Conservation (phyloP, 179 eudicot species). For the Spinacia oleracea region DNA sequence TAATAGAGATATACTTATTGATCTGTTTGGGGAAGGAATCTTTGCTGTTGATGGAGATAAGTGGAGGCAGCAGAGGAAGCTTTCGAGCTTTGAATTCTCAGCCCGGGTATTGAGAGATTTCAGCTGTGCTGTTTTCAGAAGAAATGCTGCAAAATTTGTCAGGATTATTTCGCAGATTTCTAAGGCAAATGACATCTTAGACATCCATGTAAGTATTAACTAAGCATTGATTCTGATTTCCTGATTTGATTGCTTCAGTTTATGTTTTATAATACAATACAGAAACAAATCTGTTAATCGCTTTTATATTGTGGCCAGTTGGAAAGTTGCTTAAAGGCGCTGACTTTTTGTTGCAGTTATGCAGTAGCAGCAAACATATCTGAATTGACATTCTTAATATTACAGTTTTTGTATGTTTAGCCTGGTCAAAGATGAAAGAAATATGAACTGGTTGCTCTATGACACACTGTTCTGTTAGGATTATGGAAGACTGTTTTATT, state of each 20-base stretch:
- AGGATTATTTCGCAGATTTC: conserved; percentile 24
- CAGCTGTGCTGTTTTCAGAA: conserved; percentile 59
- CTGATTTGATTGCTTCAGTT: background rate
- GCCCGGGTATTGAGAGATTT: conserved; percentile 63
- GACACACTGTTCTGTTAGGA: too few relatives aligned
- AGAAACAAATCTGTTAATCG: too few relatives aligned
- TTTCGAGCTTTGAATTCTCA: conserved; percentile 68
- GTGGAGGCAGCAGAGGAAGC: conserved; percentile 72
- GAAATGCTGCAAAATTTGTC: conserved; percentile 38
- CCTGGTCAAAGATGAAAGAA: too few relatives aligned
- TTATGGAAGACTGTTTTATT: too few relatives aligned
- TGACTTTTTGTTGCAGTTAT: too few relatives aligned
- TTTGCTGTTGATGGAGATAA: conserved; percentile 61
- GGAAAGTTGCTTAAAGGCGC: too few relatives aligned
- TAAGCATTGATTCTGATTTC: background rate
- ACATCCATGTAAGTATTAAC: conserved; percentile 31
- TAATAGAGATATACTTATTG: conserved; percentile 34
- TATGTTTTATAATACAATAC: too few relatives aligned
- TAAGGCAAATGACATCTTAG: conserved; percentile 19
- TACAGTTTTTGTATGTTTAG: too few relatives aligned
- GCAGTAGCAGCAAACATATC: too few relatives aligned
- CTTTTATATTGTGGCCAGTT: too few relatives aligned
- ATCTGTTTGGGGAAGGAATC: conserved; percentile 67
- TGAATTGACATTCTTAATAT: too few relatives aligned
- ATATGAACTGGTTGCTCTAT: too few relatives aligned